Base-by-base conservation (phyloP, 768 basidiomycete genomes). In the Kwoniella sp. region DNA sequence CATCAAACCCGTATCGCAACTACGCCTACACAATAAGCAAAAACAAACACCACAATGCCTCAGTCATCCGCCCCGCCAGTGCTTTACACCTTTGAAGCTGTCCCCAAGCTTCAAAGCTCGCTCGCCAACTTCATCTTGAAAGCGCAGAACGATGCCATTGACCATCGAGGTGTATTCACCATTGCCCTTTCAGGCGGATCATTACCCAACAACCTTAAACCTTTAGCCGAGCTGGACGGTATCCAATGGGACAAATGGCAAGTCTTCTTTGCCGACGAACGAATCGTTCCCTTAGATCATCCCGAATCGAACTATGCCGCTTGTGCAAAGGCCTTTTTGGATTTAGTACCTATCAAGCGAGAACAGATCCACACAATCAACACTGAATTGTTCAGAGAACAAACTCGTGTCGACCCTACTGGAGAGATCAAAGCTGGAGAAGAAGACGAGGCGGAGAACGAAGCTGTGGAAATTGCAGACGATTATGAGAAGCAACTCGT, bases 161-260 rank as follows among this genome's bases (percentile, higher is more conserved):
- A 87, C 77, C 92, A 90, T 82, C 88, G 91, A 81, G 90, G 88
- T 76, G 86, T 85, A 65, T 99, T 99, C 84, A 90, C 92, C 58
- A 77, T 99, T 76, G 96, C 96, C 61, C 83, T 98, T 73, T 95
- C 92, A 3, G 96, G 96, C 12, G 95, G 96, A 8, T 91, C 90
- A 0, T 85, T 98, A 40, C 93, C 95, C 26, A 79, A 81, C 73
- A 77, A 90, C 80, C 86, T 99, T 71, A 83, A 81, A 54, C 88
- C 86, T 2, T 87, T 96, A 69, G 84, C 89, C 68, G 81, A 73
- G 53, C 82, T 88, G 68, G 65, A 81, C 2, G 84, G 84, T 37
- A 85, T 92, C 19, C 89, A 88, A 80, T 99, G 96, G 95, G 87
- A 93, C 76, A 90, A 91, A 80, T 99, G 96, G 95, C 93, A 97